Conservation (phyloP, 768 basidiomycete genomes). For the Boletus reticuloceps region DNA sequence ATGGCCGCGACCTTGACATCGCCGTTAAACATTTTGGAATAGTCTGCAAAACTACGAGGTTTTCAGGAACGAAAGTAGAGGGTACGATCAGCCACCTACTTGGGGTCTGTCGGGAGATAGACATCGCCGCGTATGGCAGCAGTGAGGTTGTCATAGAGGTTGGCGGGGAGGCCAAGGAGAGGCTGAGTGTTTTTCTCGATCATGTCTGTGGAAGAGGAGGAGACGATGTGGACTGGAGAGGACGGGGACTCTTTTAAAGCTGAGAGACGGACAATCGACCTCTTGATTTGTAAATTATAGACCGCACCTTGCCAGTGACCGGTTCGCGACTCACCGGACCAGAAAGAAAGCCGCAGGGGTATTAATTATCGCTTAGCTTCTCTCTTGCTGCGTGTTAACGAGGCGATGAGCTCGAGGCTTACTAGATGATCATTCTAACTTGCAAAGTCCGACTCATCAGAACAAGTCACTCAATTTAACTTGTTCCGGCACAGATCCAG, state of each 20-base stretch:
- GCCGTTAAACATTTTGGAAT: constrained; percentile 68
- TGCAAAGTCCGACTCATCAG: background rate
- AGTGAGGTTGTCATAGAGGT: constrained; percentile 45
- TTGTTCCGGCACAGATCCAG: background rate
- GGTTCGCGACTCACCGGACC: background rate
- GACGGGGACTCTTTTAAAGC: constrained; percentile 15
- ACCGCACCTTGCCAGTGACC: background rate
- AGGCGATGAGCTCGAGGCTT: constrained; percentile 10
- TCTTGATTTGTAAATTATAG: constrained; percentile 11
- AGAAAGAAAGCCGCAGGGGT: background rate
- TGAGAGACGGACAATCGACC: background rate
- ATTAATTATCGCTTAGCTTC: background rate
- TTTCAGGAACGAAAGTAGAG: background rate
- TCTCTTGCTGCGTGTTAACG: constrained; percentile 3
- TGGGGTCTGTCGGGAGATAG: constrained; percentile 41
- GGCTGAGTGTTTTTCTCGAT: background rate
- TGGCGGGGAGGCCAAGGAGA: constrained; percentile 8
- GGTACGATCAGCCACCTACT: constrained; percentile 28
- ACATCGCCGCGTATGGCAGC: constrained; percentile 46
- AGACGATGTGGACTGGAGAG: constrained; percentile 4
- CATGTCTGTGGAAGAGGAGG: constrained; percentile 16
- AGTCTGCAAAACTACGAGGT: constrained; percentile 25
- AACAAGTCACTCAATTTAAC: too few species aligned
- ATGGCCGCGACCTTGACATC: constrained; percentile 59
- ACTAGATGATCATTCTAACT: constrained; percentile 1